Percentiles rank a stretch among this genome's conserved stretches.
These are phyloP conservation scores for Candida arabinofermentans DNA, from an alignment of 805 yeast species.

Conservation along the genomic window DNA sequence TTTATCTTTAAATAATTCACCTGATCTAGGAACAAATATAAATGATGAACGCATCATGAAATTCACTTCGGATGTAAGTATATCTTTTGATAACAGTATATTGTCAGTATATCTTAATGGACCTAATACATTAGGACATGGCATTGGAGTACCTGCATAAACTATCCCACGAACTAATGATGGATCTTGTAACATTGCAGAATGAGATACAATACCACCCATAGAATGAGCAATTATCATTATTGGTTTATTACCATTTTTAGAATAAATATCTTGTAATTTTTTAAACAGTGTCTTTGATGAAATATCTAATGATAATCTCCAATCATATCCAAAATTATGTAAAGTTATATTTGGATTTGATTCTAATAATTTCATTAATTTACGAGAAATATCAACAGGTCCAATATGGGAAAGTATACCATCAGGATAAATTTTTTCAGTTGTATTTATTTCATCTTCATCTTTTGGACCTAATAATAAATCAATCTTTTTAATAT, in stretches of 20 bases:
- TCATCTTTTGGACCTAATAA: constrained; percentile 67
- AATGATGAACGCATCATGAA: constrained; percentile 87
- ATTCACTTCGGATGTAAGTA: constrained; percentile 75
- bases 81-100: constrained; percentile 67
- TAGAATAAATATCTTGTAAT: constrained; percentile 40
- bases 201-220: constrained; percentile 89
- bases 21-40: constrained; percentile 71
- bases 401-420: constrained; percentile 83
- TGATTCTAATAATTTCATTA: constrained; percentile 48
- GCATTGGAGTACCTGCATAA: constrained; percentile 80
- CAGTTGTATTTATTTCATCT: constrained; percentile 58
- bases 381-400: constrained; percentile 65
- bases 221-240: constrained; percentile 84
- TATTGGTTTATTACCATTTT: constrained; percentile 51
- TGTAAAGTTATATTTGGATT: constrained; percentile 60
- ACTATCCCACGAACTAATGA: constrained; percentile 66
- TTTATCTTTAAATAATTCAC: constrained; percentile 66
- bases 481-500: constrained; percentile 64
- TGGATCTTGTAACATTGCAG: constrained; percentile 67
- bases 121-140: constrained; percentile 82
- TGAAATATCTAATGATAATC: constrained; percentile 60
- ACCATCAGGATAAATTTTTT: constrained; percentile 64
- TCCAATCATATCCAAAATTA: constrained; percentile 93
- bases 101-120: constrained; percentile 82
- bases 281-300: constrained; percentile 49